Conservation (phyloP, 805 yeast species). For the Debaryomyces prosopidis region DNA sequence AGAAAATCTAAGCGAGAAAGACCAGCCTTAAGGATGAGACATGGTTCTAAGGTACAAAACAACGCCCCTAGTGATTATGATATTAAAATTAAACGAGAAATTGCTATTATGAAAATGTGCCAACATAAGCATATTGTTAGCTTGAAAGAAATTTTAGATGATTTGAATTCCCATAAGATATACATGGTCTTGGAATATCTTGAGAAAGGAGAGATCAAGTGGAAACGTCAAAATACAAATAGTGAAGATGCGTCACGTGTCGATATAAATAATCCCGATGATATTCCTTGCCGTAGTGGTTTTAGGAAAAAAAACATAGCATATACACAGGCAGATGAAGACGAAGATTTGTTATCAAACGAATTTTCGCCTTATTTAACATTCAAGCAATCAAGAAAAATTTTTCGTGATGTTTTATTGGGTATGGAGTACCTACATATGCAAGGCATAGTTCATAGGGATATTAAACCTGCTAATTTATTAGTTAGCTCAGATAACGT, state of each 20-base stretch:
- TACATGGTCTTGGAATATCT: constrained; percentile 88
- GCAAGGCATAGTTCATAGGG: constrained; percentile 92
- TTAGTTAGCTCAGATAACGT: constrained; percentile 66
- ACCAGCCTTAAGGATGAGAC: constrained; percentile 29
- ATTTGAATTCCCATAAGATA: constrained; percentile 76
- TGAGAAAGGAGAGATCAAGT: constrained; percentile 85
- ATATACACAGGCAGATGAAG: constrained; percentile 16
- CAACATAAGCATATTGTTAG: constrained; percentile 42
- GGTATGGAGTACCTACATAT: constrained; percentile 90
- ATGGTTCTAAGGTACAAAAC: constrained; percentile 18
- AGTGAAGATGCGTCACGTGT: not conserved
- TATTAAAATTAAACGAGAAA: constrained; percentile 39
- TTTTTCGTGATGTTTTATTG: constrained; percentile 77
- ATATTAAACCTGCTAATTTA: constrained; percentile 92
- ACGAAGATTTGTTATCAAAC: constrained; percentile 23
- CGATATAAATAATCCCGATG: constrained; percentile 29
- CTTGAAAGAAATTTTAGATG: constrained; percentile 74
- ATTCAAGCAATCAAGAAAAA: constrained; percentile 64
- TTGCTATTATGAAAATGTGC: constrained; percentile 50
- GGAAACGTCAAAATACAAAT: constrained; percentile 47
- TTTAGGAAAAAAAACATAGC: constrained; percentile 3
- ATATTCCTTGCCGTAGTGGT: constrained; percentile 38
- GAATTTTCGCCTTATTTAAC: constrained; percentile 58
- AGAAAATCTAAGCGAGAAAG: constrained; percentile 49
- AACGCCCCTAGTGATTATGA: constrained; percentile 25